Percentiles rank a stretch among this genome's conserved stretches.
Conservation (phyloP, 2,329 filamentous ascomycete genomes). For the Colletotrichum sp. region DNA sequence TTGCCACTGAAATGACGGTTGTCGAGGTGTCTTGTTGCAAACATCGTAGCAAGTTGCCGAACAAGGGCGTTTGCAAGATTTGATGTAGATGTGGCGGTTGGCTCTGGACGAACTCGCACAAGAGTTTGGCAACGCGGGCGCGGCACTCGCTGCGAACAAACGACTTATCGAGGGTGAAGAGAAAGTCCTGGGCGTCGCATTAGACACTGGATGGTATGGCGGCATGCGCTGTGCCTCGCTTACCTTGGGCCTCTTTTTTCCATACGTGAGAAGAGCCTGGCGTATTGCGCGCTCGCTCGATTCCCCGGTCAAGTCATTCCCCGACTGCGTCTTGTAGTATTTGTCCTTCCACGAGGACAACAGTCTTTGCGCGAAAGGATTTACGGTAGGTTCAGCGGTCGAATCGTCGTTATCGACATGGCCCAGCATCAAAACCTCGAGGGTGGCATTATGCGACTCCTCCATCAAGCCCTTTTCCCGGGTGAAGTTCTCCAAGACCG, state of each 20-base stretch:
- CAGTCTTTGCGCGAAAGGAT: conserved; percentile 61
- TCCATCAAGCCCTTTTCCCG: conserved; percentile 54
- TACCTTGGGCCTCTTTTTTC: conserved; percentile 70
- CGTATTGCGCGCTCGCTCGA: conserved; percentile 56
- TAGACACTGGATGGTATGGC: conserved; percentile 16
- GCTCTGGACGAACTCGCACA: conserved; percentile 75
- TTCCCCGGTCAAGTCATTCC: conserved; percentile 40
- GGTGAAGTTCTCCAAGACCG: conserved; percentile 42
- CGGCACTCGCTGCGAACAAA: conserved; percentile 70
- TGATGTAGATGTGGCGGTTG: conserved; percentile 82
- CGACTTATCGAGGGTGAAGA: conserved; percentile 68
- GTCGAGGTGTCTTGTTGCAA: conserved; percentile 81
- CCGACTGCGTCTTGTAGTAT: conserved; percentile 26
- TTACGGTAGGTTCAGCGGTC: conserved; percentile 38
- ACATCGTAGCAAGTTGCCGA: conserved; percentile 74
- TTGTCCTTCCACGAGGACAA: conserved; percentile 63
- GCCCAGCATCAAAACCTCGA: conserved; percentile 69
- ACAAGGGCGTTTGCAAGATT: conserved; percentile 73
- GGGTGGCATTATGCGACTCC: conserved; percentile 68
- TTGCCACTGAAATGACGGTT: conserved; percentile 74
- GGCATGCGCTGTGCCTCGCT: not conserved
- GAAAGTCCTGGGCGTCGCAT: conserved; percentile 59
- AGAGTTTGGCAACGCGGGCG: conserved; percentile 66
- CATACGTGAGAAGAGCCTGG: conserved; percentile 61
- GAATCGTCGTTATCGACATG: conserved; percentile 59